Percentiles rank a stretch among this genome's conserved stretches.
phyloP scores from a whole-genome alignment of 2,329 filamentous ascomycete genomes.

The Colletotrichum tabaci region DNA sequence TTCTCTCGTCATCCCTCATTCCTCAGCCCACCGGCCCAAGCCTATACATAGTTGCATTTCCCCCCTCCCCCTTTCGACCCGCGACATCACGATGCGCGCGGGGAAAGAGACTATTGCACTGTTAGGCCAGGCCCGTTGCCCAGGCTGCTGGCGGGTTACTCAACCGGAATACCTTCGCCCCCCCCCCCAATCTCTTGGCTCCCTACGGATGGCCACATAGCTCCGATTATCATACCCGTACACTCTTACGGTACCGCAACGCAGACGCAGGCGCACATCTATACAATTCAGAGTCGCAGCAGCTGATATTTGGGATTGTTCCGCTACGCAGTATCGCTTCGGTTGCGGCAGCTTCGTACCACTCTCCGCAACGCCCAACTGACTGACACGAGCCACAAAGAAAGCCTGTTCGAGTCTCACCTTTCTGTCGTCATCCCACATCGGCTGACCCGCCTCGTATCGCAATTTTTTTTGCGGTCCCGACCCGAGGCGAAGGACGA shows the following conservation, averaged over 20 bases:
- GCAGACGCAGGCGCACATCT: conserved; percentile 5
- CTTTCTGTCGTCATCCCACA: conserved; percentile 41
- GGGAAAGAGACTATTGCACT: conserved; percentile 9
- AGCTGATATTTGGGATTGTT: conserved; percentile 28
- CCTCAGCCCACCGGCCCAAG: conserved; percentile 20
- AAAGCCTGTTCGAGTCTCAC: conserved; percentile 40
- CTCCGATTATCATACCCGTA: conserved; percentile 22
- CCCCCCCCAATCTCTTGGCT: conserved; percentile 14
- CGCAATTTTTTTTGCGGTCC: conserved; percentile 20
- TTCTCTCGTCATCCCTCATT: conserved; percentile 39
- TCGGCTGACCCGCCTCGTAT: conserved; percentile 42
- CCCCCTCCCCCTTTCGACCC: conserved; percentile 7
- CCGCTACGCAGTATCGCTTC: conserved; percentile 30
- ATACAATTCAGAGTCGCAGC: conserved; percentile 4
- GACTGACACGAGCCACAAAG: conserved; percentile 40
- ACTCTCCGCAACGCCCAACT: conserved; percentile 30
- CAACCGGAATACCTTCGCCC: conserved; percentile 33
- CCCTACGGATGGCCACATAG: conserved; percentile 34
- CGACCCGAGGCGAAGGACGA: conserved; percentile 24
- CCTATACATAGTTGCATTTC: conserved; percentile 30
- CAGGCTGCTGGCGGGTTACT: conserved; percentile 34
- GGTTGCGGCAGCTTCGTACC: conserved; percentile 24
- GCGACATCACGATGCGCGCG: conserved; percentile 30
- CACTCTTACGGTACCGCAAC: conserved; percentile 9
- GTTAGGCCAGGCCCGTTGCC: conserved; percentile 16